phyloP scores from a whole-genome alignment of 2,329 filamentous ascomycete genomes.

The Amphichorda felina region DNA sequence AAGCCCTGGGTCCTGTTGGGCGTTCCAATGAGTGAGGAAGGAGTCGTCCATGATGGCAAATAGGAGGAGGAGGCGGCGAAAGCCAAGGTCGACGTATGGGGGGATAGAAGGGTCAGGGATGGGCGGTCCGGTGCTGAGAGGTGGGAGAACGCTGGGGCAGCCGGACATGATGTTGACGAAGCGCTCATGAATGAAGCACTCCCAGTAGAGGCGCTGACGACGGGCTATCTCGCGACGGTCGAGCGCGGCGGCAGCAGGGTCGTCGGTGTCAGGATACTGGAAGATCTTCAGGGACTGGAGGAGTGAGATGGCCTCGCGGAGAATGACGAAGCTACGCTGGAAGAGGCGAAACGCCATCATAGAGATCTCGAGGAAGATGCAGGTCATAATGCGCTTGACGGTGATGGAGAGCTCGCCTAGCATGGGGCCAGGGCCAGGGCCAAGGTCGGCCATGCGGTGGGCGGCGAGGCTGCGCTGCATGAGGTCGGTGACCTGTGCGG shows the following conservation, averaged over 20 bases:
- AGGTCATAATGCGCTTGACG: constrained; percentile 34
- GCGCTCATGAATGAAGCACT: constrained; percentile 43
- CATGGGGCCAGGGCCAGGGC: constrained; percentile 12
- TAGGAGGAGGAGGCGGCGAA: constrained; percentile 22
- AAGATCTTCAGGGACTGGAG: constrained; percentile 18
- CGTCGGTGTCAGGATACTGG: neutral
- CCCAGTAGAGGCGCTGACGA: constrained; percentile 39
- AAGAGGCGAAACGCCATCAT: constrained; percentile 33
- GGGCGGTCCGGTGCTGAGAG: constrained; percentile 18
- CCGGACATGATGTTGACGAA: constrained; percentile 41
- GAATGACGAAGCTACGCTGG: constrained; percentile 35
- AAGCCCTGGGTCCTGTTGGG: constrained; percentile 8
- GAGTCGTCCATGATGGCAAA: constrained; percentile 25
- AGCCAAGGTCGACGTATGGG: constrained; percentile 21
- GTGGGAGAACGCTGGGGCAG: constrained; percentile 22
- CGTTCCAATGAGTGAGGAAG: constrained; percentile 23
- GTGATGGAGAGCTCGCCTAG: constrained; percentile 27
- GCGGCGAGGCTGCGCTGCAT: constrained; percentile 14
- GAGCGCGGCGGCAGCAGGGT: neutral
- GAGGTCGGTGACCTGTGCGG: constrained; percentile 16
- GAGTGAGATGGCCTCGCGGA: constrained; percentile 35
- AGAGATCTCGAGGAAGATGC: constrained; percentile 39
- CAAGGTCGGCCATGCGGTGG: constrained; percentile 14
- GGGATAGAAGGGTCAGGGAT: constrained; percentile 19
- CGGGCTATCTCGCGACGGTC: constrained; percentile 4